These are phyloP conservation scores for Solanum appendiculatum DNA, from an alignment of 257 asterid genomes.

Conservation along the genomic window DNA sequence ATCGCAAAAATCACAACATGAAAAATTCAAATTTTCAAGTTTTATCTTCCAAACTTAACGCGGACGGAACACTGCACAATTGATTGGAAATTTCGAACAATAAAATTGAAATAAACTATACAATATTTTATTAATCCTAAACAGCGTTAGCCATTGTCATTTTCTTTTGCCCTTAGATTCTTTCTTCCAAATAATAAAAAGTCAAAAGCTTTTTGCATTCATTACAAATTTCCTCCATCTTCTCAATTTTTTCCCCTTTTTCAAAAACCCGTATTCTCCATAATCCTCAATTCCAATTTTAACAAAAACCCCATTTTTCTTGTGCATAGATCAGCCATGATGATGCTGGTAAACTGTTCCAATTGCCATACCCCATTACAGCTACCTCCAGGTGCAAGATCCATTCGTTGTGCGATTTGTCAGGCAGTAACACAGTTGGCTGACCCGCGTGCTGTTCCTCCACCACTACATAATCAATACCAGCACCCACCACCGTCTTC, in stretches of 20 bases:
- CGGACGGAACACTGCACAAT: background rate
- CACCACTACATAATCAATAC: slow-evolving; percentile 16
- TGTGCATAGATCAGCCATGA: slow-evolving; percentile 20
- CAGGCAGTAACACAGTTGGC: slow-evolving; percentile 61
- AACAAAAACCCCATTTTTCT: background rate
- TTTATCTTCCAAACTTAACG: no score
- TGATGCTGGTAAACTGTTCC: slow-evolving; percentile 67
- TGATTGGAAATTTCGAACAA: background rate
- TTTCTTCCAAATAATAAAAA: background rate
- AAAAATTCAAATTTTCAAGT: no score
- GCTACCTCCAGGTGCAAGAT: slow-evolving; percentile 77
- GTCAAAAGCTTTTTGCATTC: background rate
- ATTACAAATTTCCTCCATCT: background rate
- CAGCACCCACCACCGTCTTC: slow-evolving; percentile 3
- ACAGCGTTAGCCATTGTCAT: background rate
- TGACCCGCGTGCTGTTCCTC: slow-evolving; percentile 53
- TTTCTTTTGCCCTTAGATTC: background rate
- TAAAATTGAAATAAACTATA: background rate
- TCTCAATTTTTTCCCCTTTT: background rate
- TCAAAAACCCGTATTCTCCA: background rate
- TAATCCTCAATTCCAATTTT: background rate
- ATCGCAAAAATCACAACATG: background rate
- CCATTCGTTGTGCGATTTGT: slow-evolving; percentile 88
- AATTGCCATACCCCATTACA: slow-evolving; percentile 62
- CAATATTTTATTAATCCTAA: background rate